phyloP scores from a whole-genome alignment of 1,284 basidiomycete genomes.

The Schizopora paradoxa region DNA sequence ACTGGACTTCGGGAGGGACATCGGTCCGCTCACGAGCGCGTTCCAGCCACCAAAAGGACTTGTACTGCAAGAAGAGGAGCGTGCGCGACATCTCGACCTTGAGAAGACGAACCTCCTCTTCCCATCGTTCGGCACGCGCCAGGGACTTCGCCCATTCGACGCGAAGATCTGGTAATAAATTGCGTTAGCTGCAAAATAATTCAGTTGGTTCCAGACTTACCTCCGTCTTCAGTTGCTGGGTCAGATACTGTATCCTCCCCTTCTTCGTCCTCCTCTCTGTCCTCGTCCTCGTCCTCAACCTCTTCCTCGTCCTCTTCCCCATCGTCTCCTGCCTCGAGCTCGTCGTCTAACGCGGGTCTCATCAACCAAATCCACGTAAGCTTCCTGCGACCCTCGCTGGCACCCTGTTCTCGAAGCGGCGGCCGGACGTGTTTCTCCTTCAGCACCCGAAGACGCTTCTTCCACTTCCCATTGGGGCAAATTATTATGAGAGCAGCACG shows the following conservation, averaged over 20 bases:
- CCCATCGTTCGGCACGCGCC: background rate
- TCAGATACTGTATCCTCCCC: background rate
- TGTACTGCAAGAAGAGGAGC: conserved; percentile 14
- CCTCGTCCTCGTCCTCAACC: background rate
- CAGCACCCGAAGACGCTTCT: background rate
- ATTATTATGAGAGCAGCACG: background rate
- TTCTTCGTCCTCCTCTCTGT: background rate
- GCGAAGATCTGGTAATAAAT: conserved; percentile 18
- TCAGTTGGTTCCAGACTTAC: background rate
- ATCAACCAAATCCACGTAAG: conserved; percentile 1
- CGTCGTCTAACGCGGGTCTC: background rate
- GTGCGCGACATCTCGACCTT: conserved; percentile 5
- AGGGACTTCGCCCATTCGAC: conserved; percentile 17
- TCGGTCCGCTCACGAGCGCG: background rate
- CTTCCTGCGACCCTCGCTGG: background rate
- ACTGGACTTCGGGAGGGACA: background rate
- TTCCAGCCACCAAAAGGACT: conserved; percentile 24
- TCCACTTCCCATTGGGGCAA: background rate
- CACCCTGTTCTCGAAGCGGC: background rate
- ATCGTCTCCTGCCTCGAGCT: background rate
- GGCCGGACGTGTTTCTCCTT: background rate
- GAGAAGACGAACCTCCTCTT: background rate
- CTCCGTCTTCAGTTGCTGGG: no score
- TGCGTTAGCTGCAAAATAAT: background rate
- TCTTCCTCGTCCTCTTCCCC: background rate